Evolutionary conservation across 768 basidiomycete species (phyloP), one percentile per base, ranked within the genome.

Genomic region (Asterophora lycoperdoides): DNA sequence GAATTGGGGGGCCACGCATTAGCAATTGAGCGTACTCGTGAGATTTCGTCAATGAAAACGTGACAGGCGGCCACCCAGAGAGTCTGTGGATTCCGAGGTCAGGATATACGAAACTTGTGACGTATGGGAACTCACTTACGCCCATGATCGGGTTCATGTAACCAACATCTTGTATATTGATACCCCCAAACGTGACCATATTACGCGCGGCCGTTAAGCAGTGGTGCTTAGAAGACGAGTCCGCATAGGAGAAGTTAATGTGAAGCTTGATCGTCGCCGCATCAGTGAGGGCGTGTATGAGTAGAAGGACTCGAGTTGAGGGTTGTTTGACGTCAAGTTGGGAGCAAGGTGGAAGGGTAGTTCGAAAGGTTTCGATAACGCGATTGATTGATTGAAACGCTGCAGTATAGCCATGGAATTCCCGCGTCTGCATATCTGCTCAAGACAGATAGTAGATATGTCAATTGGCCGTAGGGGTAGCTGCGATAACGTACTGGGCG

Each of bases 211-310:
- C 69, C 17, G 59, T 60, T 26, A 79, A 59, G 51, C 76, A 76
- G 32, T 63, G 65, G 47, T 73, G 66, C 46, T 71, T 69, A 18
- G 76, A 76, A n/a, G 62, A 54, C 18, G 71, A 52, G 49, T 72
- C 66, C 5, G 68, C 59, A 49, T 74, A 73, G 7, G 71, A 66
- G 55, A 78, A 79, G 5, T 70, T 68, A 49, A 68, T 68, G 42
- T 80, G 76, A 18, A 82, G 70, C 58, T 77, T 77, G 57, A 80
- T 78, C 3, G 68, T 69, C 29, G 79, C 76, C 1, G 72, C 71
- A 28, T 76, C 68, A 14, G 72, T 67, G 15, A 82, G 64, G 19
- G 75, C 70, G 56, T 78, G 78, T 2, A 71, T 73, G 28, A 80
- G 61, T 19, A 77, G 52, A n/a, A 73, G 48, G 20, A 64, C 66